Conservation (phyloP, 2,329 filamentous ascomycete species). For the Fusarium illudens region DNA sequence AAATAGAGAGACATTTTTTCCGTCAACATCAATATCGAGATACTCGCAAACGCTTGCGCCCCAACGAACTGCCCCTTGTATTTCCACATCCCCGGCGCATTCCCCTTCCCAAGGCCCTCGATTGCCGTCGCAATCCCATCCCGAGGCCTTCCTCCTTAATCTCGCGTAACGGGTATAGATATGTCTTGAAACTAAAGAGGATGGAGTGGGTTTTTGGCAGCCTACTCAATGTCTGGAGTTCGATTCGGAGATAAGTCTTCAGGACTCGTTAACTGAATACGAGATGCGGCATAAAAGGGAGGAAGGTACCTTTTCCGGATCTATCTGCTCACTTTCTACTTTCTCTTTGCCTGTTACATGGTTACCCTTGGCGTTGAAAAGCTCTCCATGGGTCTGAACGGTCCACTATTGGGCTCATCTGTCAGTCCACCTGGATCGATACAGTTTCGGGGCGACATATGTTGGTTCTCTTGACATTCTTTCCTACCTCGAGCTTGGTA, state of each 20-base stretch:
- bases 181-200: background rate
- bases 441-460: slow-evolving; percentile 39
- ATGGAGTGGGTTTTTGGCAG: background rate
- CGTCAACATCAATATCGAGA: slow-evolving; percentile 40
- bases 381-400: slow-evolving; percentile 8
- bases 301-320: background rate
- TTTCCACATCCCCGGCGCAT: slow-evolving; percentile 62
- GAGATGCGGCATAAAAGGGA: background rate
- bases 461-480: slow-evolving; percentile 58
- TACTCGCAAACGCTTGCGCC: slow-evolving; percentile 58
- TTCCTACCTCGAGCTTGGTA: slow-evolving; percentile 55
- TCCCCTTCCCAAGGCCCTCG: slow-evolving; percentile 59
- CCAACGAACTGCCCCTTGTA: slow-evolving; percentile 62
- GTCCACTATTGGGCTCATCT: slow-evolving; percentile 14
- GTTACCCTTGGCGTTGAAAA: slow-evolving; percentile 23
- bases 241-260: background rate
- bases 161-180: background rate
- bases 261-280: background rate
- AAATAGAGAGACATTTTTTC: background rate
- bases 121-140: slow-evolving; percentile 56
- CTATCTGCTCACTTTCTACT: slow-evolving; percentile 7
- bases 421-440: background rate
- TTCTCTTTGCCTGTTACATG: slow-evolving; percentile 12
- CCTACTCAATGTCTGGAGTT: background rate
- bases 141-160: background rate